A percentile compares a stretch with the other conserved stretches of the same genome.
These are phyloP conservation scores for Pyrenophora graminea DNA, from an alignment of 2,329 filamentous ascomycete species.

Conservation along the genomic window DNA sequence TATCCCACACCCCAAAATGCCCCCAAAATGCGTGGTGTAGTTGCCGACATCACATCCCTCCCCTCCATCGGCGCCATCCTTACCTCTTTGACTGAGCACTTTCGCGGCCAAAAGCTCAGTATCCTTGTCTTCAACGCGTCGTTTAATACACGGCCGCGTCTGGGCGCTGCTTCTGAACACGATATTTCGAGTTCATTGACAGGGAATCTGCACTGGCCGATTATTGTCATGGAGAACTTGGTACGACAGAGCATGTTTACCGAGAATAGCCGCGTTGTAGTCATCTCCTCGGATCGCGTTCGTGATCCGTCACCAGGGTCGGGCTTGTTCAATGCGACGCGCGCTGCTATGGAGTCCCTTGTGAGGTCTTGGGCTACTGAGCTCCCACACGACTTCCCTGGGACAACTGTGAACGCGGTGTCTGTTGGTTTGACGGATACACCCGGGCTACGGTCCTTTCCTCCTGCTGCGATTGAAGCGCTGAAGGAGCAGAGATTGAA, in stretches of 20 bases:
- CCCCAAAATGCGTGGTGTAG: constrained; percentile 24
- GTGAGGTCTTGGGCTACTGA: constrained; percentile 30
- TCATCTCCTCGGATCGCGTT: constrained; percentile 26
- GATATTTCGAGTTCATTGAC: constrained; percentile 22
- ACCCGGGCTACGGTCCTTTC: constrained; percentile 21
- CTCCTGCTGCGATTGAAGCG: constrained; percentile 16
- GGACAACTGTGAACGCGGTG: constrained; percentile 38
- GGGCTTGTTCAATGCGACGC: constrained; percentile 23
- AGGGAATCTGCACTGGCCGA: constrained; percentile 7
- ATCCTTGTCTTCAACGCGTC: constrained; percentile 34
- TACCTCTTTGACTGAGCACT: constrained; percentile 14
- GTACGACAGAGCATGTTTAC: constrained; percentile 3
- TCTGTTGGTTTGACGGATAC: constrained; percentile 37
- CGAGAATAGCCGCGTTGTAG: constrained; percentile 21
- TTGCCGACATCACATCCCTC: constrained; percentile 29
- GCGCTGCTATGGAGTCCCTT: constrained; percentile 29
- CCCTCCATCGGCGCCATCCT: constrained; percentile 19
- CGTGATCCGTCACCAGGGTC: constrained; percentile 19
- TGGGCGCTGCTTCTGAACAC: constrained; percentile 9
- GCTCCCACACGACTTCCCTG: constrained; percentile 24
- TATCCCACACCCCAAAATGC: constrained; percentile 10
- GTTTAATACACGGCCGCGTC: constrained; percentile 6
- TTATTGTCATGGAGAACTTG: constrained; percentile 28
- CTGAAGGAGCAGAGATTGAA: constrained; percentile 22
- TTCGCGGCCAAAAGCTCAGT: constrained; percentile 22